Evolutionary conservation across 352 stramenopile species (phyloP).

Genomic region (Phytopythium oedochilum): DNA sequence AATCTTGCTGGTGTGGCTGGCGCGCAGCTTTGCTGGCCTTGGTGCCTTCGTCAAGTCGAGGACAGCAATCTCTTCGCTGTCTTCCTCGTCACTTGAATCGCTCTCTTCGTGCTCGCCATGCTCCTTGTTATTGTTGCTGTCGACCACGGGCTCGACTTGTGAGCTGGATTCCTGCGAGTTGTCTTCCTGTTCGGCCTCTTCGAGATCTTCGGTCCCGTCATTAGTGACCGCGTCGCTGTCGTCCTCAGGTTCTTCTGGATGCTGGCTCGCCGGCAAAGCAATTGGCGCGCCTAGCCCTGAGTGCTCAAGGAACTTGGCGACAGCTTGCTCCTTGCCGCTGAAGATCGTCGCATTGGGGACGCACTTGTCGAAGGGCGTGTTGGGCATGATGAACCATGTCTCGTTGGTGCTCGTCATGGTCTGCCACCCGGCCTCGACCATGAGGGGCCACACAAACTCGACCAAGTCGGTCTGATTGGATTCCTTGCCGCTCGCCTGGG

Average conservation of each 20-base stretch:
- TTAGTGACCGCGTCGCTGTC: constrained; percentile 6
- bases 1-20: neutral
- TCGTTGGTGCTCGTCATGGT: constrained; percentile 42
- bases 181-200: constrained; percentile 8
- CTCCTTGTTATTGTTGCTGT: neutral
- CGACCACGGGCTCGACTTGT: constrained; percentile 7
- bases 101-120: constrained; percentile 10
- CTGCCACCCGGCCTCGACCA: constrained; percentile 48
- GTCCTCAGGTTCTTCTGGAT: constrained; percentile 6
- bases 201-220: constrained; percentile 6
- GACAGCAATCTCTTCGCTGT: constrained; percentile 1
- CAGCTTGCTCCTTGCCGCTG: constrained; percentile 45
- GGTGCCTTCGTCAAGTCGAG: constrained; percentile 9
- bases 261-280: neutral
- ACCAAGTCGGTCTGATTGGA: constrained; percentile 22
- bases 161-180: constrained; percentile 14
- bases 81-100: constrained; percentile 5
- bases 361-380: constrained; percentile 63
- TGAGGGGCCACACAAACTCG: constrained; percentile 59
- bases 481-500: constrained; percentile 10
- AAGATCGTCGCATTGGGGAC: constrained; percentile 78
- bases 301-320: constrained; percentile 57
- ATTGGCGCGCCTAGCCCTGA: constrained; percentile 10
- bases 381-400: constrained; percentile 57
- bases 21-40: neutral